phyloP scores from a whole-genome alignment of 2,329 filamentous ascomycete species.

The Exophiala sp. region DNA sequence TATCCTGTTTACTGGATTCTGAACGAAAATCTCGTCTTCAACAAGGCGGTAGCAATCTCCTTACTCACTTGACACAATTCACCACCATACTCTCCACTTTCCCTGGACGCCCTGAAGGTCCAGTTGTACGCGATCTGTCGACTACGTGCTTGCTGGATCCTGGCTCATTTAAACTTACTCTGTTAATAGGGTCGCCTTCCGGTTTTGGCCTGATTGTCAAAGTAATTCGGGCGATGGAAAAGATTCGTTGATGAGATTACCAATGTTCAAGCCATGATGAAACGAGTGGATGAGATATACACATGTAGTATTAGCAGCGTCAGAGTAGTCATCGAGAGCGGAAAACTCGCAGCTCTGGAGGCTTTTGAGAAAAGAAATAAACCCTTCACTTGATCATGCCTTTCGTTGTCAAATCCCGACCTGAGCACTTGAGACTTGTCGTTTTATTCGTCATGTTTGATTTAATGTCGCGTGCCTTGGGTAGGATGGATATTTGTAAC shows the following conservation, averaged over 20 bases:
- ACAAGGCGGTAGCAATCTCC: background rate
- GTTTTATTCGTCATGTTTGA: no score
- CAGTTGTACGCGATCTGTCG: background rate
- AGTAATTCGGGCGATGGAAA: background rate
- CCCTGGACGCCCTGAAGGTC: background rate
- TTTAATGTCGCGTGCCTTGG: no score
- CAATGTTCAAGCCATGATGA: no score
- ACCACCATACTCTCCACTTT: background rate
- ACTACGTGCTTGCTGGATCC: no score
- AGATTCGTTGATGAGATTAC: background rate
- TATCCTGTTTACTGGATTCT: slow-evolving; percentile 66
- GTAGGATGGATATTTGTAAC: no score
- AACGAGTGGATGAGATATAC: background rate
- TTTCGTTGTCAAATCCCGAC: no score
- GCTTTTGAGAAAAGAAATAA: background rate
- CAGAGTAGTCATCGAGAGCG: background rate
- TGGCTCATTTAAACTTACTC: no score
- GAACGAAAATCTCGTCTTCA: background rate
- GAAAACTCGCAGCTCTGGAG: background rate
- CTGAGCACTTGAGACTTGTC: no score
- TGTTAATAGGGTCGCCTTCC: no score
- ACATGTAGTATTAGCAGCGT: background rate
- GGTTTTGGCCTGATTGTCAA: no score
- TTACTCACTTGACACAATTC: background rate
- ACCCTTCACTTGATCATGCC: no score